These are phyloP conservation scores for Aeminium ludgeri DNA, from an alignment of 495 filamentous ascomycete species.

Conservation along the genomic window DNA sequence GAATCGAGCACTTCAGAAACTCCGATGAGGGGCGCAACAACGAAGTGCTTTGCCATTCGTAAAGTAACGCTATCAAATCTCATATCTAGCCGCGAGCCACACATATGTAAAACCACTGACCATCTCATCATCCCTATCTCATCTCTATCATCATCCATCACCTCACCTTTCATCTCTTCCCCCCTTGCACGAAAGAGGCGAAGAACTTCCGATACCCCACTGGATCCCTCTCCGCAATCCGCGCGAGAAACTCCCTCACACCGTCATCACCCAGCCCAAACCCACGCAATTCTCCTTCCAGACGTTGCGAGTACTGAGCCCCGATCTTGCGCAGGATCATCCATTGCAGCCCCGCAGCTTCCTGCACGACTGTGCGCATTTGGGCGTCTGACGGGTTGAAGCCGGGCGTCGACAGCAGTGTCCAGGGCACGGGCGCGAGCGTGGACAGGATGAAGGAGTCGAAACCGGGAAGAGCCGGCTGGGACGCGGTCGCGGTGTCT, in stretches of 20 bases:
- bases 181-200: constrained; percentile 19
- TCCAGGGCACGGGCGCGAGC: constrained; percentile 83
- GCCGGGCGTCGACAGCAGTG: constrained; percentile 50
- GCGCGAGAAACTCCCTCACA: constrained; percentile 9
- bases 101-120: too few species aligned
- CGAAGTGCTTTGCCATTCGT: too few species aligned
- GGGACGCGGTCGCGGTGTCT: constrained; percentile 25
- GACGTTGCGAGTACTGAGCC: constrained; percentile 37
- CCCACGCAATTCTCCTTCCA: constrained; percentile 38
- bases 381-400: constrained; percentile 79
- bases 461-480: constrained; percentile 64
- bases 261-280: constrained; percentile 23
- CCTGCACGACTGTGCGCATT: constrained; percentile 63
- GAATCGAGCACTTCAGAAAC: too few species aligned
- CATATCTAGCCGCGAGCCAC: too few species aligned
- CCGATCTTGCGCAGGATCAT: constrained; percentile 78
- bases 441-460: constrained; percentile 71
- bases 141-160: too few species aligned
- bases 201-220: constrained; percentile 25
- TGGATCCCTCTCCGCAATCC: constrained; percentile 16
- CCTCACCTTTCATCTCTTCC: constrained; percentile 14
- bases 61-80: too few species aligned
- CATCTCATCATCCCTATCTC: too few species aligned
- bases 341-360: constrained; percentile 71
- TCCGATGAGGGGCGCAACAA: too few species aligned